A percentile compares a stretch with the other conserved stretches of the same genome.
Evolutionary conservation across 1,284 basidiomycete genomes (phyloP).

Genomic region (Cryptococcus depauperatus): DNA sequence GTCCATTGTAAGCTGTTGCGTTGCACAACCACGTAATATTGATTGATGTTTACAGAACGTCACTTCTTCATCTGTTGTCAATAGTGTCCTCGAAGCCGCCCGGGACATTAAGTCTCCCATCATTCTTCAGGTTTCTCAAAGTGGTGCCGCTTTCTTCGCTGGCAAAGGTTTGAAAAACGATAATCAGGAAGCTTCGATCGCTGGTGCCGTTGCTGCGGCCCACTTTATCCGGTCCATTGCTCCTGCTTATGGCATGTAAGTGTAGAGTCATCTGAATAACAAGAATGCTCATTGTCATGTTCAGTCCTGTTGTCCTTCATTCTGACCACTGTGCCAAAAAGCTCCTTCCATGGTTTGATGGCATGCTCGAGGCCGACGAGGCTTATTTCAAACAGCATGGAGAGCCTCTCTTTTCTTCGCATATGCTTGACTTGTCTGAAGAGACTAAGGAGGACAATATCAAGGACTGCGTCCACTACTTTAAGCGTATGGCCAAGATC

Average conservation of each 20-base stretch:
- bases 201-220: constrained; percentile 85
- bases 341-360: constrained; percentile 98
- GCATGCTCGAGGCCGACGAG: constrained; percentile 94
- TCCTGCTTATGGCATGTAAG: constrained; percentile 81
- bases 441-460: constrained; percentile 98
- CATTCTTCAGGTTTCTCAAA: constrained; percentile 96
- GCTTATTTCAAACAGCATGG: constrained; percentile 83
- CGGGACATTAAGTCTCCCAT: constrained; percentile 93
- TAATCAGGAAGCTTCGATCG: constrained; percentile 92
- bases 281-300: constrained; percentile 2
- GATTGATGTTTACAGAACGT: constrained; percentile 51
- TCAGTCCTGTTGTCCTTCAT: constrained; percentile 91
- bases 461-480: constrained; percentile 86
- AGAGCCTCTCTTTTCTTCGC: constrained; percentile 92
- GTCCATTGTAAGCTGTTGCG: constrained; percentile 2
- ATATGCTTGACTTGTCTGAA: constrained; percentile 99
- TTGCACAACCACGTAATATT: too few relatives aligned
- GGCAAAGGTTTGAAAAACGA: constrained; percentile 89
- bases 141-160: constrained; percentile 91
- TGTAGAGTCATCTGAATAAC: constrained; percentile 18
- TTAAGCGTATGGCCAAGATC: constrained; percentile 87
- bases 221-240: constrained; percentile 85
- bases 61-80: constrained; percentile 78
- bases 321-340: constrained; percentile 99
- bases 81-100: constrained; percentile 80